Evolutionary conservation across 352 stramenopile species (phyloP).

Genomic region (Phytopythium montanum): DNA sequence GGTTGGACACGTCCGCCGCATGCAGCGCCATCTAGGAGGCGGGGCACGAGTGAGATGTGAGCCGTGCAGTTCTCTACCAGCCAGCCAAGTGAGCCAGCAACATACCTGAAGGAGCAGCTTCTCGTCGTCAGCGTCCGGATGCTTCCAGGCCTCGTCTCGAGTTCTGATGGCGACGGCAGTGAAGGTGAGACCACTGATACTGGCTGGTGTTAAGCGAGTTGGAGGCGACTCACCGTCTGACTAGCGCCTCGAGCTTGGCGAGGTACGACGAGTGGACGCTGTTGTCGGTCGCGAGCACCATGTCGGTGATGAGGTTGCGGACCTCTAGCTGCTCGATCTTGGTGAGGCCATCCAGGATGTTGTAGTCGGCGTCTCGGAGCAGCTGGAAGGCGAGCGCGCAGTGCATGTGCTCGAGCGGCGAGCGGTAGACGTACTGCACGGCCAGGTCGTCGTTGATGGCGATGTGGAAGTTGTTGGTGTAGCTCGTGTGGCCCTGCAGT

Average conservation of each 20-base stretch:
- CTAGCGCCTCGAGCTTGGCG: slow-evolving; percentile 69
- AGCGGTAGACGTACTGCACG: slow-evolving; percentile 79
- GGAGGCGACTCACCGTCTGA: slow-evolving; percentile 31
- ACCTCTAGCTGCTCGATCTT: slow-evolving; percentile 75
- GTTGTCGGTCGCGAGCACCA: slow-evolving; percentile 89
- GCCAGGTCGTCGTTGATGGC: slow-evolving; percentile 74
- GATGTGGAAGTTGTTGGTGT: slow-evolving; percentile 89
- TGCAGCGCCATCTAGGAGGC: slow-evolving; percentile 66
- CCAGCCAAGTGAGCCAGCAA: not conserved
- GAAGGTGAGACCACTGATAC: not conserved
- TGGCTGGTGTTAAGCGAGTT: not conserved
- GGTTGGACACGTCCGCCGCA: slow-evolving; percentile 94
- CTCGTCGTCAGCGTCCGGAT: slow-evolving; percentile 59
- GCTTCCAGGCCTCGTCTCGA: slow-evolving; percentile 48
- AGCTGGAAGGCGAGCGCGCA: slow-evolving; percentile 77
- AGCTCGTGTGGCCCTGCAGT: slow-evolving; percentile 75
- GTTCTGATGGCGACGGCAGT: slow-evolving; percentile 12
- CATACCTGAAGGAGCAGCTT: slow-evolving; percentile 58
- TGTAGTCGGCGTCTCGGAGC: slow-evolving; percentile 62
- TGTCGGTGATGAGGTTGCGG: slow-evolving; percentile 76
- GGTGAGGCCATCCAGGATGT: slow-evolving; percentile 70
- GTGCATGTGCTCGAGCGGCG: slow-evolving; percentile 86
- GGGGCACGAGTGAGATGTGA: not conserved
- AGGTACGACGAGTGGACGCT: slow-evolving; percentile 79
- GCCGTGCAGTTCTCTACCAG: too few relatives aligned